A percentile compares a stretch with the other conserved stretches of the same genome.
These are phyloP conservation scores for Mortierella sp. DNA, from an alignment of 371 early-diverging fungal genomes.

Conservation along the genomic window DNA sequence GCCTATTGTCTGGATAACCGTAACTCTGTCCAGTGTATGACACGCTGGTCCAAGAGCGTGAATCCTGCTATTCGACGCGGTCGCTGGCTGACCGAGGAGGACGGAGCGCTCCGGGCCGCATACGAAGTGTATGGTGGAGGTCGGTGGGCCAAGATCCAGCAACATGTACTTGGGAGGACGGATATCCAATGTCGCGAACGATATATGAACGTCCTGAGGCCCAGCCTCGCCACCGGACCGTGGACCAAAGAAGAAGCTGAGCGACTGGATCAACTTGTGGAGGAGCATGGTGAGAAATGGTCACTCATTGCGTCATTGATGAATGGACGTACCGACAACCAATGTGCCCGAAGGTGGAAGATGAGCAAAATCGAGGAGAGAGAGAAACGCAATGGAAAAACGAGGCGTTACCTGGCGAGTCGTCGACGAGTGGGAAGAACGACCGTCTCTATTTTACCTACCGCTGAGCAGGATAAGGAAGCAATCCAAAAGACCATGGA, in stretches of 20 bases:
- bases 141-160: conserved; percentile 83
- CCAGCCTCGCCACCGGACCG: conserved; percentile 67
- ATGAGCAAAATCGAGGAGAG: conserved; percentile 9
- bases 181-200: conserved; percentile 94
- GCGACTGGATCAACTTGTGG: conserved; percentile 59
- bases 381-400: background rate
- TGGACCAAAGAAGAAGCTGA: conserved; percentile 70
- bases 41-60: conserved; percentile 84
- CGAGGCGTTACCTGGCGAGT: conserved; percentile 3
- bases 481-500: conserved; percentile 14
- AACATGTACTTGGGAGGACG: conserved; percentile 81
- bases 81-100: conserved; percentile 85
- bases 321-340: conserved; percentile 73
- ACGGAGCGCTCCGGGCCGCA: conserved; percentile 75
- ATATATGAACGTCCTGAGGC: conserved; percentile 81
- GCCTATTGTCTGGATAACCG: conserved; percentile 78
- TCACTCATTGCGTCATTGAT: conserved; percentile 64
- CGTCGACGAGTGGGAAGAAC: conserved; percentile 30
- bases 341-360: conserved; percentile 70
- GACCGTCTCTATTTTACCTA: conserved; percentile 10
- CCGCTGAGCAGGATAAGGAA: background rate
- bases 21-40: conserved; percentile 86
- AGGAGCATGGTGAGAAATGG: conserved; percentile 69
- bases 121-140: conserved; percentile 78
- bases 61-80: conserved; percentile 83